Percentiles rank a stretch among this genome's conserved stretches.
phyloP scores from a whole-genome alignment of 2,329 filamentous ascomycete genomes.

The Sporothrix phasma region DNA sequence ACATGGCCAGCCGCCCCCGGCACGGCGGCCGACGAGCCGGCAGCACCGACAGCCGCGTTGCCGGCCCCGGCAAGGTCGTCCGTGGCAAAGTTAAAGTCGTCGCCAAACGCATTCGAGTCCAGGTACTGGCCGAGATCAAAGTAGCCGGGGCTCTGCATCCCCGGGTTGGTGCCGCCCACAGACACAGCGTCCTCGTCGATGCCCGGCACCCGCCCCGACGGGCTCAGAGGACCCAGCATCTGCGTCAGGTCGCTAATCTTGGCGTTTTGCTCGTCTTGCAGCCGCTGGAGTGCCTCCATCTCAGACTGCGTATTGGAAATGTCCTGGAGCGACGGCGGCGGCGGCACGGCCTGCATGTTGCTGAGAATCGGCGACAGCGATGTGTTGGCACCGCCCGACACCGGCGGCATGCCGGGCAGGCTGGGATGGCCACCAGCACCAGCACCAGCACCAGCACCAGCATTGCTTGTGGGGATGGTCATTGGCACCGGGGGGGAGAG shows the following conservation, averaged over 20 bases:
- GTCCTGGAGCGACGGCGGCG: conserved; percentile 46
- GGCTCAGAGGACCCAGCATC: conserved; percentile 68
- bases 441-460: conserved; percentile 7
- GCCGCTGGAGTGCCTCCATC: conserved; percentile 65
- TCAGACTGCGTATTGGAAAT: conserved; percentile 63
- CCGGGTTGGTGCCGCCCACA: not conserved
- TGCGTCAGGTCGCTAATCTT: conserved; percentile 67
- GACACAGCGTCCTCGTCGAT: conserved; percentile 36
- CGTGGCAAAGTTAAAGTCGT: conserved; percentile 40
- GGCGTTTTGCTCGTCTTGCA: conserved; percentile 69
- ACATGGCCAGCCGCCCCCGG: not conserved
- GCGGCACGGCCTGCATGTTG: conserved; percentile 38
- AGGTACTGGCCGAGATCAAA: conserved; percentile 43
- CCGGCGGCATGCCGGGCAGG: not conserved
- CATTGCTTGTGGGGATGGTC: not conserved
- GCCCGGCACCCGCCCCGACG: conserved; percentile 68
- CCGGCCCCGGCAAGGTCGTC: conserved; percentile 27
- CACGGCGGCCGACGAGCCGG: not conserved
- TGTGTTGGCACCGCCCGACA: conserved; percentile 15
- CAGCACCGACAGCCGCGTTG: not conserved
- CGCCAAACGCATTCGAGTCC: conserved; percentile 34
- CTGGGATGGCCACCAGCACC: conserved; percentile 8
- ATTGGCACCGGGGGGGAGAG: conserved; percentile 8
- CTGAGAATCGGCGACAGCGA: conserved; percentile 39
- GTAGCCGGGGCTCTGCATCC: conserved; percentile 25